These are phyloP conservation scores for Phanerochaete carnosa DNA, from an alignment of 768 basidiomycete species.

Conservation along the genomic window DNA sequence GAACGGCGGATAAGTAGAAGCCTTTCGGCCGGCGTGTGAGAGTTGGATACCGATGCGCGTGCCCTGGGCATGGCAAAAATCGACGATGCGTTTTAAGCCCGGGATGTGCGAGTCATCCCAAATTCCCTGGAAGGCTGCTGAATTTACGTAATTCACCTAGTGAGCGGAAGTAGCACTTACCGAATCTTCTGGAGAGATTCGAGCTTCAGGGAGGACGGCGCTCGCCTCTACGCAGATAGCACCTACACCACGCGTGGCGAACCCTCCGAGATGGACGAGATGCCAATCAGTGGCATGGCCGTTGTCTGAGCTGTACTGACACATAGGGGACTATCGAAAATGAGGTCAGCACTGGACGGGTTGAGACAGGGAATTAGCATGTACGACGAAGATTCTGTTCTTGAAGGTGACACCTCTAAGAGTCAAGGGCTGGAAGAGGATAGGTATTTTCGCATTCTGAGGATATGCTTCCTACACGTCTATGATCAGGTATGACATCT, in stretches of 20 bases:
- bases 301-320: conserved; percentile 72
- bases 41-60: conserved; percentile 77
- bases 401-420: conserved; percentile 64
- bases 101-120: conserved; percentile 78
- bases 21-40: conserved; percentile 75
- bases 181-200: conserved; percentile 73
- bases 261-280: conserved; percentile 70
- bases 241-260: conserved; percentile 70
- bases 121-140: conserved; percentile 41
- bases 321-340: conserved; percentile 64
- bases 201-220: conserved; percentile 67
- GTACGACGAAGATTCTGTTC: conserved; percentile 69
- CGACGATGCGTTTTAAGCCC: conserved; percentile 65
- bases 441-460: conserved; percentile 49
- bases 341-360: background rate
- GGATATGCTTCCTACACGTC: conserved; percentile 31
- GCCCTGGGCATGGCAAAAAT: conserved; percentile 70
- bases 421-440: conserved; percentile 63
- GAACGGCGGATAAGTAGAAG: conserved; percentile 70
- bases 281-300: conserved; percentile 85
- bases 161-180: conserved; percentile 31
- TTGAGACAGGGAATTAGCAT: conserved; percentile 12
- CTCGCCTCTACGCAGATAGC: conserved; percentile 75
- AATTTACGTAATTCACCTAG: background rate
- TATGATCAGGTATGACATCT: conserved; percentile 7